Conservation (phyloP, 345 rosid species). For the Murraya paniculata region DNA sequence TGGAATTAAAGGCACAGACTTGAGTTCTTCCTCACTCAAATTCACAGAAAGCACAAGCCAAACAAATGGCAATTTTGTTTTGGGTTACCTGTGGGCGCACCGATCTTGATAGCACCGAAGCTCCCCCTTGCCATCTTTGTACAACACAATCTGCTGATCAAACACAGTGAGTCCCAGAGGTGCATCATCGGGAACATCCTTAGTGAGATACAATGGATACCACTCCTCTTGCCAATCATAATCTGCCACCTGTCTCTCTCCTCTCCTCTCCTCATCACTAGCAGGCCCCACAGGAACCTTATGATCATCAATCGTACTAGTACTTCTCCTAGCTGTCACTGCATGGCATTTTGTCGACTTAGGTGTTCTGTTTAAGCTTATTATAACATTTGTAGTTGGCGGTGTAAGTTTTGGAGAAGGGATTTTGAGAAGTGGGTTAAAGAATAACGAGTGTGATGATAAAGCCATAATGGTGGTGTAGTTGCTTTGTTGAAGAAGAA, state of each 20-base stretch:
- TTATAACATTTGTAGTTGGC: neutral
- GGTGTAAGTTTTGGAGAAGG: conserved; percentile 10
- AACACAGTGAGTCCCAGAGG: conserved; percentile 91
- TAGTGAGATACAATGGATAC: conserved; percentile 84
- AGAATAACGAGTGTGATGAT: conserved; percentile 18
- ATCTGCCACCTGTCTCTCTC: conserved; percentile 44
- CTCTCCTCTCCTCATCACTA: conserved; percentile 36
- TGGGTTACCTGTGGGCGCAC: conserved; percentile 73
- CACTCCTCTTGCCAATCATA: conserved; percentile 92
- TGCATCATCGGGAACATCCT: conserved; percentile 80
- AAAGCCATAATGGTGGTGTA: conserved; percentile 17
- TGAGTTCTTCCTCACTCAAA: neutral
- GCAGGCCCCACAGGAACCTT: conserved; percentile 27
- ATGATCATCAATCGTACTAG: conserved; percentile 15
- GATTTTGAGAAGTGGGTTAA: conserved; percentile 10
- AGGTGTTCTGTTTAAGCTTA: neutral
- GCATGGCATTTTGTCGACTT: conserved; percentile 25
- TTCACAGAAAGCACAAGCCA: neutral
- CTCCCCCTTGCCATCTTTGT: conserved; percentile 63
- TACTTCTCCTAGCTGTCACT: conserved; percentile 22
- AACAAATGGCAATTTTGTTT: neutral
- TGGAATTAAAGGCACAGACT: neutral
- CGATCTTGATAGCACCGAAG: conserved; percentile 78
- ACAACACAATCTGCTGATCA: conserved; percentile 78
- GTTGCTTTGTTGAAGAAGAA: neutral